These are phyloP conservation scores for Tolypocladium guangdongense DNA, from an alignment of 2,329 filamentous ascomycete species.

Conservation along the genomic window DNA sequence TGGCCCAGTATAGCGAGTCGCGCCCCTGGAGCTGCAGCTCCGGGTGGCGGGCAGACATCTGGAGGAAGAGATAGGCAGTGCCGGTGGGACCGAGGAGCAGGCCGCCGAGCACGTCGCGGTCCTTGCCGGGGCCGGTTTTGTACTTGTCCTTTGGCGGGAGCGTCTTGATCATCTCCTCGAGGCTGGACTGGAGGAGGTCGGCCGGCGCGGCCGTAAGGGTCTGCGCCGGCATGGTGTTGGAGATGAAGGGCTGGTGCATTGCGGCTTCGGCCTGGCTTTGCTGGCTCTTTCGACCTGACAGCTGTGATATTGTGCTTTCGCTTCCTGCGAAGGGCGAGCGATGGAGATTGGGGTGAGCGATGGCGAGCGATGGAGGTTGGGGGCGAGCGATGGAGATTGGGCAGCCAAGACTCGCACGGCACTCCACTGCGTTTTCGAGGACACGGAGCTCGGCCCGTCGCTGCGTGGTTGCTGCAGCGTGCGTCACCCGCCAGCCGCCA, in stretches of 20 bases:
- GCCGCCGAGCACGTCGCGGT: conserved; percentile 26
- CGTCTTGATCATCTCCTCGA: conserved; percentile 24
- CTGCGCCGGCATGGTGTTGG: conserved; percentile 17
- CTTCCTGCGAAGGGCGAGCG: background rate
- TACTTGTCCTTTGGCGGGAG: conserved; percentile 26
- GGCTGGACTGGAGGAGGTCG: conserved; percentile 19
- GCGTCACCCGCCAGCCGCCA: background rate
- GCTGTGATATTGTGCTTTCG: background rate
- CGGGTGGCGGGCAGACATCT: conserved; percentile 32
- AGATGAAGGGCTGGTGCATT: conserved; percentile 21
- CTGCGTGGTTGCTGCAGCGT: background rate
- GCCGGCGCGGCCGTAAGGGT: conserved; percentile 14
- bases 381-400: too few relatives aligned
- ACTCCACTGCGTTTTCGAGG: too few relatives aligned
- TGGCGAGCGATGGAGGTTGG: too few relatives aligned
- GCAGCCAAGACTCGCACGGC: too few relatives aligned
- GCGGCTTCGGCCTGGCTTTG: background rate
- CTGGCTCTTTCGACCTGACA: background rate
- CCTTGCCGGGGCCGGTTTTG: background rate
- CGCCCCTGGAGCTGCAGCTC: conserved; percentile 30
- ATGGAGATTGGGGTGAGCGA: background rate
- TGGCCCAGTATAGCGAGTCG: conserved; percentile 32
- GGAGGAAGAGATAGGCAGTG: conserved; percentile 44
- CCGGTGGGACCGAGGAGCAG: conserved; percentile 43
- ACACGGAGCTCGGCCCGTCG: background rate